Conservation (phyloP, 208 protist genomes). For the Trichomonas gallinae region DNA sequence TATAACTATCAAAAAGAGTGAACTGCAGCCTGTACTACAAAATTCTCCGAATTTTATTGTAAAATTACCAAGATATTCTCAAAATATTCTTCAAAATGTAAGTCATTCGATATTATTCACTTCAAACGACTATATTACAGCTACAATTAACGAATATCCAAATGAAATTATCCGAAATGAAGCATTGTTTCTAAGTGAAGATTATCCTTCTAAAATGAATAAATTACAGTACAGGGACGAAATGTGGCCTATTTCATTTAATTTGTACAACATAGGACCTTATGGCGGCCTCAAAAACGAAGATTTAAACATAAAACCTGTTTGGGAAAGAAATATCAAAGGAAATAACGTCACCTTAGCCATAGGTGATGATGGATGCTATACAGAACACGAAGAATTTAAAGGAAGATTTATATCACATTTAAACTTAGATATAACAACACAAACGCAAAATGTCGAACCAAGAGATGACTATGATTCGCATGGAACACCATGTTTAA, state of each 20-base stretch:
- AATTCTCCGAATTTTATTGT: neutral
- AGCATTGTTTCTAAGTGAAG: neutral
- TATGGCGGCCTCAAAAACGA: neutral
- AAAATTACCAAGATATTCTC: neutral
- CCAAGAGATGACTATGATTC: neutral
- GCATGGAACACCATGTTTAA: neutral
- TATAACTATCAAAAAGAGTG: too few relatives aligned
- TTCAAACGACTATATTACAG: neutral
- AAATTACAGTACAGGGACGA: neutral
- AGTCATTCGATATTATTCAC: neutral
- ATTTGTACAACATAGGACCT: neutral
- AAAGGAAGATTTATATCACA: neutral
- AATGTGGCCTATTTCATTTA: neutral
- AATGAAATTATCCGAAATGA: neutral
- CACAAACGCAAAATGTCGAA: neutral
- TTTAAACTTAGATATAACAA: neutral
- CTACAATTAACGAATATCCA: neutral
- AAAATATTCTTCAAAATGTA: neutral
- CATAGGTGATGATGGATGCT: neutral
- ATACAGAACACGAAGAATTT: neutral
- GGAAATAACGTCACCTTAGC: neutral
- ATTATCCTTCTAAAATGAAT: neutral
- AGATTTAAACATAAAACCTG: neutral
- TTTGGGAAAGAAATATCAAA: neutral
- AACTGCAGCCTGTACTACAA: too few relatives aligned